These are phyloP conservation scores for Incumbomyces lentus DNA, from an alignment of 2,329 filamentous ascomycete genomes.

Conservation along the genomic window DNA sequence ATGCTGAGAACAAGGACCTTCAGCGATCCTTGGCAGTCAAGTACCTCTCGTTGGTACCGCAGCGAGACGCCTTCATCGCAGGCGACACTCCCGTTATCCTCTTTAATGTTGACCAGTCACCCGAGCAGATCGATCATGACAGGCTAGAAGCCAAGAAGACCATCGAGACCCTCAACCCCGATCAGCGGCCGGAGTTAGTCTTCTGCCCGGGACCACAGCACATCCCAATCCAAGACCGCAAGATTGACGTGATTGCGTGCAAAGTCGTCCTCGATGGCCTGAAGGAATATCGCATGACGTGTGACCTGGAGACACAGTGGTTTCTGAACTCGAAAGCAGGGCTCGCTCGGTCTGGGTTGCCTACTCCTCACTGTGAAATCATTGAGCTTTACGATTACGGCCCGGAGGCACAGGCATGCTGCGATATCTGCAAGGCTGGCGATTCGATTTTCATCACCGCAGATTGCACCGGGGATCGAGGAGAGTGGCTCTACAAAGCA, in stretches of 20 bases:
- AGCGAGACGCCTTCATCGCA: conserved; percentile 1
- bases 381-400: not conserved
- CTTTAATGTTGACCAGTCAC: not conserved
- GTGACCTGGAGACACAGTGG: not conserved
- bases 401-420: not conserved
- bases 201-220: not conserved
- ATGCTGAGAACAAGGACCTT: too few relatives aligned
- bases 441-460: not conserved
- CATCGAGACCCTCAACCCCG: not conserved
- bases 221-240: not conserved
- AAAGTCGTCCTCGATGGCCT: not conserved
- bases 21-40: not conserved
- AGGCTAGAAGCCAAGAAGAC: not conserved
- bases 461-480: not conserved
- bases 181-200: not conserved
- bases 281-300: not conserved
- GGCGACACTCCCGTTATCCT: not conserved
- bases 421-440: not conserved
- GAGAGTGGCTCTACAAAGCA: not conserved
- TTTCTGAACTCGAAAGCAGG: not conserved
- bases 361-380: not conserved
- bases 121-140: too few relatives aligned
- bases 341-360: not conserved
- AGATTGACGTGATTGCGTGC: not conserved
- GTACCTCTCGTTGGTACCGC: not conserved